These are phyloP conservation scores for Pholiota microspora DNA, from an alignment of 768 basidiomycete species.

Conservation along the genomic window DNA sequence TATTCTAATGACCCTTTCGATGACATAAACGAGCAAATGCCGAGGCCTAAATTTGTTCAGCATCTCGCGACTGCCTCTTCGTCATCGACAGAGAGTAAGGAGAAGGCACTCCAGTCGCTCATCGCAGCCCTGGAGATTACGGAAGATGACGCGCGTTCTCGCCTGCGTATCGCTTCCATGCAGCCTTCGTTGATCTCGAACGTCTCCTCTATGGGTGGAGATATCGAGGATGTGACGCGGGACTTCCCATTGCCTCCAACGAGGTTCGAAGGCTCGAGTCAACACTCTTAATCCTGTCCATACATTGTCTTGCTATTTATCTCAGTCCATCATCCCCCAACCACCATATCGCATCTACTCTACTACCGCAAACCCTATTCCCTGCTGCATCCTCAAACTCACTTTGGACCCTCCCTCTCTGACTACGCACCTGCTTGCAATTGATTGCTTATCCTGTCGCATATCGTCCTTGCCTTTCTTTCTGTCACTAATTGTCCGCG, in stretches of 20 bases:
- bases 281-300: slow-evolving; percentile 1
- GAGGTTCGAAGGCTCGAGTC: slow-evolving; percentile 3
- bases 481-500: background rate
- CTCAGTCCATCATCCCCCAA: background rate
- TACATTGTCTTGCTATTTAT: background rate
- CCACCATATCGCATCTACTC: background rate
- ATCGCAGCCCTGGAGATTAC: slow-evolving; percentile 62
- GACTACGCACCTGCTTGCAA: background rate
- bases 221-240: slow-evolving; percentile 36
- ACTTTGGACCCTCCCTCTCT: background rate
- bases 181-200: slow-evolving; percentile 46
- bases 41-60: slow-evolving; percentile 29
- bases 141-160: slow-evolving; percentile 43
- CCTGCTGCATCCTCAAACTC: background rate
- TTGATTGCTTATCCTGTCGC: background rate
- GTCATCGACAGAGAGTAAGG: slow-evolving; percentile 41
- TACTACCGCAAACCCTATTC: background rate
- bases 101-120: slow-evolving; percentile 60
- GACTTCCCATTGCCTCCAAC: slow-evolving; percentile 40
- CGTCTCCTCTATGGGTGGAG: slow-evolving; percentile 28
- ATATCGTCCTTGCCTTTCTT: background rate
- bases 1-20: slow-evolving; percentile 37
- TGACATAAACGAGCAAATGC: slow-evolving; percentile 30
- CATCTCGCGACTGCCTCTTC: slow-evolving; percentile 32
- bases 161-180: slow-evolving; percentile 57